These are phyloP conservation scores for Anethum foeniculum DNA, from an alignment of 140 eudicot genomes.

Conservation along the genomic window DNA sequence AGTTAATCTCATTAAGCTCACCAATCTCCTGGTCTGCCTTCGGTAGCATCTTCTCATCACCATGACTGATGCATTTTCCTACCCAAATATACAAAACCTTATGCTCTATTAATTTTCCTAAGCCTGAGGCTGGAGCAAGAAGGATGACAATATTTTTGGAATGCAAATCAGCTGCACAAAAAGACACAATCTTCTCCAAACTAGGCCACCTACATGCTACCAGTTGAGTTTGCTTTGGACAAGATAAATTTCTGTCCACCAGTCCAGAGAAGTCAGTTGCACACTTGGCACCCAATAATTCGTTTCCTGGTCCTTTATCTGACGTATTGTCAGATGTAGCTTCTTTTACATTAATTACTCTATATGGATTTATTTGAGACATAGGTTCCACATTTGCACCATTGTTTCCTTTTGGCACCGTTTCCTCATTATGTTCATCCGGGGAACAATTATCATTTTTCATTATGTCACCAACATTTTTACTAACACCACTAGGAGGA, in stretches of 20 bases:
- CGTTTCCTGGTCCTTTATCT: conserved; percentile 4
- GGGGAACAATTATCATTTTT: conserved; percentile 14
- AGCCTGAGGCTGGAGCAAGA: conserved; percentile 29
- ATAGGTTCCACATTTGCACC: conserved; percentile 8
- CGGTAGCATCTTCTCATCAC: conserved; percentile 13
- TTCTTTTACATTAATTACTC: conserved; percentile 14
- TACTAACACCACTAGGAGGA: conserved; percentile 12
- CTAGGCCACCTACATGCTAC: conserved; percentile 58
- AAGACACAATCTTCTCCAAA: conserved; percentile 39
- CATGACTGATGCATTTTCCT: conserved; percentile 38
- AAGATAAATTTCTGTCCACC: conserved; percentile 12
- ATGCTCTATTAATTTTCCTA: conserved; percentile 21
- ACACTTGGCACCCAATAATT: conserved; percentile 13
- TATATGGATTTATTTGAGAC: conserved; percentile 21
- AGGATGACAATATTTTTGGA: conserved; percentile 34
- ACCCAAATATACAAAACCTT: conserved; percentile 55
- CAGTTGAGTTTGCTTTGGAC: conserved; percentile 21
- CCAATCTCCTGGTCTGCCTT: conserved; percentile 21
- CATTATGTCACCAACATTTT: conserved; percentile 13
- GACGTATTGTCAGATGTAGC: conserved; percentile 14
- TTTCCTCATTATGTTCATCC: conserved; percentile 10
- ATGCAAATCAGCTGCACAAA: conserved; percentile 42
- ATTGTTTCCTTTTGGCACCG: conserved; percentile 9
- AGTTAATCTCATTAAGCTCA: conserved; percentile 30
- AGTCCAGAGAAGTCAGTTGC: conserved; percentile 3